phyloP scores from a whole-genome alignment of 169 alveolate genomes.

The Plasmodium vinckei region DNA sequence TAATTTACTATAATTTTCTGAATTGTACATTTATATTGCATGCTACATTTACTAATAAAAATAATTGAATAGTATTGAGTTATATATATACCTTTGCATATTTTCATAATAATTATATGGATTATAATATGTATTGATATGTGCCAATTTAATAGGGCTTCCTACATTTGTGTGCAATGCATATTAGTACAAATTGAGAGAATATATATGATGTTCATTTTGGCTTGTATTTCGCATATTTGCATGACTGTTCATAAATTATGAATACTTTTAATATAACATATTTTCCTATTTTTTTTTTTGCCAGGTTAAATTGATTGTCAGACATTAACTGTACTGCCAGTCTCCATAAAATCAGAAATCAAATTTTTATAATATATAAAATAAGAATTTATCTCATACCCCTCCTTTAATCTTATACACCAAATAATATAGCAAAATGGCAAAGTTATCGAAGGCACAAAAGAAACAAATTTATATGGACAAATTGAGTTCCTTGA shows the following conservation, averaged over 20 bases:
- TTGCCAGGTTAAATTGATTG: slow-evolving; percentile 76
- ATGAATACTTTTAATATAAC: background rate
- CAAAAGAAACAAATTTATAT: slow-evolving; percentile 91
- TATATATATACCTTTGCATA: too few relatives aligned
- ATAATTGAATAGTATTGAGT: too few relatives aligned
- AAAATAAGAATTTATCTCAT: background rate
- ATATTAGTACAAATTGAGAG: too few relatives aligned
- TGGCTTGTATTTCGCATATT: background rate
- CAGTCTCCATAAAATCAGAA: slow-evolving; percentile 75
- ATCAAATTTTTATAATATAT: background rate
- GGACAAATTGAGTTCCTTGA: slow-evolving; percentile 88
- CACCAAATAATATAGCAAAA: slow-evolving; percentile 61
- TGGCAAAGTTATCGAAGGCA: slow-evolving; percentile 89
- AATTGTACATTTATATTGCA: too few relatives aligned
- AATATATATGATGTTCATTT: too few relatives aligned
- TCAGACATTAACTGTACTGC: slow-evolving; percentile 77
- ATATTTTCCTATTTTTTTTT: slow-evolving; percentile 1
- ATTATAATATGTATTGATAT: too few relatives aligned
- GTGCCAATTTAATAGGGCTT: too few relatives aligned
- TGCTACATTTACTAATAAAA: too few relatives aligned
- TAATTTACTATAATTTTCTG: too few relatives aligned
- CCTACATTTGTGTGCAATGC: too few relatives aligned
- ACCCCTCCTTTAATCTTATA: background rate
- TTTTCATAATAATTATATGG: too few relatives aligned
- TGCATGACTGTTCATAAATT: slow-evolving; percentile 6